Percentiles rank a stretch among this genome's conserved stretches.
Evolutionary conservation across 495 filamentous ascomycete genomes (phyloP).

Genomic region (Diplogelasinospora grovesii): DNA sequence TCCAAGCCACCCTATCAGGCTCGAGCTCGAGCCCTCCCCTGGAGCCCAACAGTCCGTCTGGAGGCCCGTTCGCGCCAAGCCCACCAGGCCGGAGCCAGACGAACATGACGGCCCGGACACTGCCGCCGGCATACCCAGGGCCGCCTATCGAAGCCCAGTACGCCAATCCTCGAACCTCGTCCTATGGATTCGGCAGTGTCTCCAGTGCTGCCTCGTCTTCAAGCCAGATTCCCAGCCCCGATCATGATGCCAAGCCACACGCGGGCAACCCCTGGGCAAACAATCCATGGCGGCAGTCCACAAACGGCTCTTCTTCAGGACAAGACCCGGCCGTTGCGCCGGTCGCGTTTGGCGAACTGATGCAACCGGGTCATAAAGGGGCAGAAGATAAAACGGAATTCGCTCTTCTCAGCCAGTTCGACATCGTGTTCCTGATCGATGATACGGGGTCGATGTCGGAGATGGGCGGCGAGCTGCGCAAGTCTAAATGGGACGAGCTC

Average conservation of each 20-base stretch:
- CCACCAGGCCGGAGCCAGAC: too few species aligned
- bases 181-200: too few species aligned
- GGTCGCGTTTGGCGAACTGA: not conserved
- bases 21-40: not conserved
- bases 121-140: too few species aligned
- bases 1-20: constrained; percentile 8
- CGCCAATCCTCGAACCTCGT: too few species aligned
- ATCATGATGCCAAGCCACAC: too few species aligned
- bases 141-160: too few species aligned
- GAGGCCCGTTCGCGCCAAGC: not conserved
- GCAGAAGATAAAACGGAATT: constrained; percentile 44
- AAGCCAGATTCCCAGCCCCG: too few species aligned
- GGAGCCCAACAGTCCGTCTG: not conserved
- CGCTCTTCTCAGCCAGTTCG: constrained; percentile 62
- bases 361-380: not conserved
- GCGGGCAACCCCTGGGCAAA: not conserved
- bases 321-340: not conserved
- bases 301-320: too few species aligned
- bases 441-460: constrained; percentile 79
- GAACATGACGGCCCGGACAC: too few species aligned
- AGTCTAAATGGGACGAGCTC: constrained; percentile 61
- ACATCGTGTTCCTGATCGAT: constrained; percentile 80
- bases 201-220: too few species aligned
- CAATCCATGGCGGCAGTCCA: too few species aligned
- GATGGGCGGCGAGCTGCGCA: not conserved